Evolutionary conservation across 345 rosid genomes (phyloP).

Genomic region (Citrus australasica): DNA sequence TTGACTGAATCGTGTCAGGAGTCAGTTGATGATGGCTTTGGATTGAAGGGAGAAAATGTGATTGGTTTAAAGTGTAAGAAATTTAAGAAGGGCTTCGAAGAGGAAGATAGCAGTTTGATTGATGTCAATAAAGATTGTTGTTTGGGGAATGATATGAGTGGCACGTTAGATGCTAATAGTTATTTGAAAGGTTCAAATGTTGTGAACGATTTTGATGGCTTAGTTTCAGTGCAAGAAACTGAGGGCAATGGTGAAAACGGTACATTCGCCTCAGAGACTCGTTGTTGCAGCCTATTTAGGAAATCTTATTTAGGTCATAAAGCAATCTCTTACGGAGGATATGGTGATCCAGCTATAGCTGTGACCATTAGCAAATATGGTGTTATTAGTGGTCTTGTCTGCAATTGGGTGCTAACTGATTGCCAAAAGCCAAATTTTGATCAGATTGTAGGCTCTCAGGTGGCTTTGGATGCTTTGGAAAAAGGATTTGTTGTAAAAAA

Average conservation of each 20-base stretch:
- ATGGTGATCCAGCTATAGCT: constrained; percentile 22
- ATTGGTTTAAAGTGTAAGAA: constrained; percentile 10
- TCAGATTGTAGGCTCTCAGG: constrained; percentile 37
- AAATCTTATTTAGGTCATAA: not conserved
- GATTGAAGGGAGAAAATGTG: constrained; percentile 13
- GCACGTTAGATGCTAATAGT: not conserved
- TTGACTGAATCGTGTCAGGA: constrained; percentile 22
- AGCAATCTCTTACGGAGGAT: not conserved
- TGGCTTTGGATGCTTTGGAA: constrained; percentile 39
- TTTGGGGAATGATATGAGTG: constrained; percentile 2
- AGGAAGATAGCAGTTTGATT: constrained; percentile 11
- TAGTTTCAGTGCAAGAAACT: constrained; percentile 2
- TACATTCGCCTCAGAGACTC: not conserved
- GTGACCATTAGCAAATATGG: constrained; percentile 44
- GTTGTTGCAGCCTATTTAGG: not conserved
- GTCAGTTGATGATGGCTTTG: constrained; percentile 17
- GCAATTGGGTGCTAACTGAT: constrained; percentile 20
- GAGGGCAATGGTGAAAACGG: not conserved
- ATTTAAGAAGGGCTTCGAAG: constrained; percentile 6
- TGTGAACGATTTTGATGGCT: not conserved
- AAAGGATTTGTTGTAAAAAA: constrained; percentile 64
- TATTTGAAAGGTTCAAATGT: not conserved
- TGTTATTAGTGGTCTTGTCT: constrained; percentile 27
- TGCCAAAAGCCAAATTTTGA: constrained; percentile 26
- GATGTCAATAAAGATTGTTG: constrained; percentile 8